Evolutionary conservation across 2,329 filamentous ascomycete species (phyloP).

Genomic region (Cordyceps cateniannulata): DNA sequence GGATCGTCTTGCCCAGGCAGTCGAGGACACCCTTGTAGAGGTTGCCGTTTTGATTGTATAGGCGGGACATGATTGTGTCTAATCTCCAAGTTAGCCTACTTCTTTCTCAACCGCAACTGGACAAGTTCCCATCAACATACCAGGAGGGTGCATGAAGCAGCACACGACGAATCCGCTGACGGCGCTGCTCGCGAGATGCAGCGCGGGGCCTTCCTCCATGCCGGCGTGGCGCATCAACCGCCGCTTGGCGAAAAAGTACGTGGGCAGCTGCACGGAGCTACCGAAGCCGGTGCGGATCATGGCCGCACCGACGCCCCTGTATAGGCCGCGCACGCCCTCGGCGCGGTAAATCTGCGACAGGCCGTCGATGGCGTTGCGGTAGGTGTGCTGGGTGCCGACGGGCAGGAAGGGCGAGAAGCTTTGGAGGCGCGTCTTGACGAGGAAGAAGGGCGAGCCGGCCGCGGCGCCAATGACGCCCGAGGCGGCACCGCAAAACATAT

Average conservation of each 20-base stretch:
- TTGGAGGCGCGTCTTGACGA: conserved; percentile 93
- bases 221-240: conserved; percentile 73
- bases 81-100: conserved; percentile 11
- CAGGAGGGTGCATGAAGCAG: conserved; percentile 94
- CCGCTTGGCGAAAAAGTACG: conserved; percentile 96
- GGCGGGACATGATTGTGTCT: conserved; percentile 95
- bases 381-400: conserved; percentile 93
- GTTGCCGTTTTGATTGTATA: conserved; percentile 98
- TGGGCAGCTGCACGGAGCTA: conserved; percentile 91
- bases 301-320: conserved; percentile 83
- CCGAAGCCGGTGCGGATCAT: conserved; percentile 97
- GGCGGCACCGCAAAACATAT: conserved; percentile 85
- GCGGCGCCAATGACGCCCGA: conserved; percentile 88
- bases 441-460: conserved; percentile 93
- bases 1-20: conserved; percentile 83
- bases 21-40: conserved; percentile 93
- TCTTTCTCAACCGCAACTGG: neutral
- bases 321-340: conserved; percentile 77
- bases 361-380: conserved; percentile 79
- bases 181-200: conserved; percentile 85
- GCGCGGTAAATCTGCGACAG: conserved; percentile 67
- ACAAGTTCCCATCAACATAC: conserved; percentile 38
- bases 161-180: conserved; percentile 94
- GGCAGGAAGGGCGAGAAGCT: conserved; percentile 89
- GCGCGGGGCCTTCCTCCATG: conserved; percentile 82